Evolutionary conservation across 2,329 filamentous ascomycete genomes (phyloP), one percentile per base, ranked within the genome.

Genomic region (Beauveria varroae): DNA sequence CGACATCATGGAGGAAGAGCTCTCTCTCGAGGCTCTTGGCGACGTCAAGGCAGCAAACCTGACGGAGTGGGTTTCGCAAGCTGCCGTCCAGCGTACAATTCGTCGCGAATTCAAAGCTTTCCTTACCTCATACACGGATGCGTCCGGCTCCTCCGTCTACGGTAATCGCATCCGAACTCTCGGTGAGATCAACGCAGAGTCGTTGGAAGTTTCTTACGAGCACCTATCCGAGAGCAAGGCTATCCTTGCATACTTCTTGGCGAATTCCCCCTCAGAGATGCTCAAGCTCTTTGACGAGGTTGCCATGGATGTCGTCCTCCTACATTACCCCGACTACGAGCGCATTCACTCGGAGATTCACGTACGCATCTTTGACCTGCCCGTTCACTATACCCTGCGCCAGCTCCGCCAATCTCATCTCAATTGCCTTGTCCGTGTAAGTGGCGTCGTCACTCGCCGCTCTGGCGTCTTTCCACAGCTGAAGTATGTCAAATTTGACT

Each of bases 401-500:
- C 93, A 99, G 73, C 83, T 99, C 50, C 91, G 95, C 63, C 95
- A 99, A 76, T 91, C 89, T 4, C 96, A 99, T 71, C 83, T 99
- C 63, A 99, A 99, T 80, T 96, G 93, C 69, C 81, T 99, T 49
- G 90, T 99, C 44, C 88, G 93, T 58, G 95, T 99, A 60, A 93
- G 89, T 68, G 95, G 95, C 67, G 95, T 99, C 5, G 95, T 99
- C 30, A 99, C 95, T 40, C 87, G 95, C 65, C 86, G 95, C 67
- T 96, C 88, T 28, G 95, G 95, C 61, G 96, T 99, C 53, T 99
- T 99, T 73, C 95, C 95, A 3, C 95, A 99, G 77, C 81, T 99
- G 64, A 98, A 98, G 75, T 97, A 98, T 74, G 91, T 99, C 77
- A 96, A 97, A 77, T 98, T 99, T 71, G 91, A 97, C 77, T 99